Percentiles rank a stretch among this genome's conserved stretches.
Evolutionary conservation across 2,329 filamentous ascomycete genomes (phyloP).

Genomic region (Phoma herbarum): DNA sequence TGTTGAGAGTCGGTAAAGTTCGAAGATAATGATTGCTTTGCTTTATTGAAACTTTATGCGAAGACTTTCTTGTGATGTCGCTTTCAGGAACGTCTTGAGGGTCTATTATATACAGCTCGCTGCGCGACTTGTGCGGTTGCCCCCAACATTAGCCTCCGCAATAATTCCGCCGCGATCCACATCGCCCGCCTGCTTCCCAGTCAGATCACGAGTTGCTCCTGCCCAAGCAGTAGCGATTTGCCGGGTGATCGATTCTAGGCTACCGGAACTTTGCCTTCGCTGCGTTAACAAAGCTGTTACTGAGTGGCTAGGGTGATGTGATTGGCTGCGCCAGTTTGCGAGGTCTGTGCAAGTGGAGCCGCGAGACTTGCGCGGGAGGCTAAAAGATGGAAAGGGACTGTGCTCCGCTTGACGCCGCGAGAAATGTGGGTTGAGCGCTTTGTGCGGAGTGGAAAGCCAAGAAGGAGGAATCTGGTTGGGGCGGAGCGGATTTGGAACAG

Average conservation of each 20-base stretch:
- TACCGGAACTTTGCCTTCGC: neutral
- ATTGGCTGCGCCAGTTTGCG: conserved; percentile 12
- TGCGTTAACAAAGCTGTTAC: neutral
- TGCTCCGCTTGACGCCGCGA: neutral
- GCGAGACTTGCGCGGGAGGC: conserved; percentile 18
- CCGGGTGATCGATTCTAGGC: neutral
- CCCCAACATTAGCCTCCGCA: conserved; percentile 1
- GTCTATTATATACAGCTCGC: conserved; percentile 20
- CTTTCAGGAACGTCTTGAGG: neutral
- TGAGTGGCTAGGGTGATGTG: neutral
- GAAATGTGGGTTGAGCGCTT: conserved; percentile 11
- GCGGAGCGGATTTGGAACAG: conserved; percentile 2
- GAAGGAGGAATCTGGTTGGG: neutral
- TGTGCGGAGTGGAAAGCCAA: conserved; percentile 19
- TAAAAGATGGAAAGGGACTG: conserved; percentile 1
- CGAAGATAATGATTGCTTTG: conserved; percentile 1
- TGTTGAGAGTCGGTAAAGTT: neutral
- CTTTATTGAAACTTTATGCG: too few relatives aligned
- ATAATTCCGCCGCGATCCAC: neutral
- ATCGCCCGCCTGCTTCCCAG: neutral
- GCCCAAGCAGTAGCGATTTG: neutral
- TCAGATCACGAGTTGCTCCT: neutral
- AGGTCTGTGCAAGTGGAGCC: conserved; percentile 14
- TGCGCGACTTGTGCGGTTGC: conserved; percentile 35
- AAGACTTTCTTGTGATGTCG: neutral